Evolutionary conservation across 2,329 filamentous ascomycete species (phyloP), one percentile per base, ranked within the genome.

Genomic region (Sclerotinia spermophila): DNA sequence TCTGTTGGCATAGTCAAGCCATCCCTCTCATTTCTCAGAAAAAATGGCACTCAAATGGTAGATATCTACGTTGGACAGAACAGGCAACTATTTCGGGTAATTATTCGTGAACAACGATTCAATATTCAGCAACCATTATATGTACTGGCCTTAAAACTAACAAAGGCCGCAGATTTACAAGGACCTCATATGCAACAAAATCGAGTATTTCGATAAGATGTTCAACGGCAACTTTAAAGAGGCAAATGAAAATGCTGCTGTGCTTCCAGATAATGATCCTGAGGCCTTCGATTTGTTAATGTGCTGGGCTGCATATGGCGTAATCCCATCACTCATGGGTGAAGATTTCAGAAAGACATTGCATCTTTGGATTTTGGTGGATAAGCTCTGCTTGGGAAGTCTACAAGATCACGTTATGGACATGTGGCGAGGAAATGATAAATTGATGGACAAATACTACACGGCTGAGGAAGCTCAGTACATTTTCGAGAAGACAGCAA

Each of bases 141-240:
- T n/a, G n/a, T n/a, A n/a, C n/a, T n/a, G n/a, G n/a, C 21, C 10
- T 19, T 19, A 58, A 15, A 38, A 6, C 55, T 38, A 58, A 58
- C 3, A 10, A 56, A 8, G 19, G 3, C 24, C 11, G 11, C 10
- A 58, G 55, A 21, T 58, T 44, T 55, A 74, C 48, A 71, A 72
- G 17, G 35, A 53, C 5, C 33, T 67, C 1, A 33, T 73, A 2
- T 72, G 68, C 69, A 61, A 67, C 21, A 72, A 72, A 30, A 44
- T 75, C 30, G 71, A 73, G 0, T 75, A 71, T 30, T 75, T 74
- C 42, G 53, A 68, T 15, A 73, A 71, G 48, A 73, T 75, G 71
- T 73, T 73, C 53, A 42, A 59, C 8, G 60, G 66, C 24, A 42
- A 48, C 0, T 74, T 73, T 24, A 53, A 44, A 30, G 68, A 75